These are phyloP conservation scores for Solanum chiquidenum DNA, from an alignment of 257 asterid species.

Conservation along the genomic window DNA sequence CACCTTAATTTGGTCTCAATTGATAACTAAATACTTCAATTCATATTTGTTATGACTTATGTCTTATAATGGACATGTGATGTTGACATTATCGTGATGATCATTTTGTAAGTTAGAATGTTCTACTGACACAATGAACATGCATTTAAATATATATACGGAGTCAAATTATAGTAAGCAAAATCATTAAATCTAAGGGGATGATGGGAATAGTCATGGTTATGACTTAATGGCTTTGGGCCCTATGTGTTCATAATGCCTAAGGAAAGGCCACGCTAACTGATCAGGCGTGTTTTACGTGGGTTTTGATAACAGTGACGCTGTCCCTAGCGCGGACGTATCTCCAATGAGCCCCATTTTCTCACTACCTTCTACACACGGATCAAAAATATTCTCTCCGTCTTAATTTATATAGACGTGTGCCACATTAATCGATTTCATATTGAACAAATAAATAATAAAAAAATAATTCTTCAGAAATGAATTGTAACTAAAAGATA, in stretches of 20 bases:
- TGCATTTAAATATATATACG: no score
- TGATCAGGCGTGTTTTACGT: conserved; percentile 7
- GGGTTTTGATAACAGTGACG: conserved; percentile 7
- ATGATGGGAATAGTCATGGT: neutral
- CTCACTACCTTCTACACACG: neutral
- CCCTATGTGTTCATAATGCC: neutral
- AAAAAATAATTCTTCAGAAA: neutral
- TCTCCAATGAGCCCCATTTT: neutral
- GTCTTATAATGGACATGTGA: fast-evolving
- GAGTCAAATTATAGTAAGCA: neutral
- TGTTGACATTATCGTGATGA: no score
- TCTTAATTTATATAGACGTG: no score
- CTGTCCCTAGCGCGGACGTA: neutral
- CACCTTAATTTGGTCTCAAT: no score
- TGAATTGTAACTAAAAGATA: neutral
- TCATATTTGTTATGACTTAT: neutral
- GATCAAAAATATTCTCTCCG: neutral
- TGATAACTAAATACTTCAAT: neutral
- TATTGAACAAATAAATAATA: neutral
- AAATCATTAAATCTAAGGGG: neutral
- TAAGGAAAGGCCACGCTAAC: neutral
- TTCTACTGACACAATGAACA: no score
- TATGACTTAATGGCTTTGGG: neutral
- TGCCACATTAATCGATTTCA: neutral
- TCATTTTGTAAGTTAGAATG: fast-evolving